Evolutionary conservation across 768 basidiomycete species (phyloP).

Genomic region (Hypholoma fasciculare): DNA sequence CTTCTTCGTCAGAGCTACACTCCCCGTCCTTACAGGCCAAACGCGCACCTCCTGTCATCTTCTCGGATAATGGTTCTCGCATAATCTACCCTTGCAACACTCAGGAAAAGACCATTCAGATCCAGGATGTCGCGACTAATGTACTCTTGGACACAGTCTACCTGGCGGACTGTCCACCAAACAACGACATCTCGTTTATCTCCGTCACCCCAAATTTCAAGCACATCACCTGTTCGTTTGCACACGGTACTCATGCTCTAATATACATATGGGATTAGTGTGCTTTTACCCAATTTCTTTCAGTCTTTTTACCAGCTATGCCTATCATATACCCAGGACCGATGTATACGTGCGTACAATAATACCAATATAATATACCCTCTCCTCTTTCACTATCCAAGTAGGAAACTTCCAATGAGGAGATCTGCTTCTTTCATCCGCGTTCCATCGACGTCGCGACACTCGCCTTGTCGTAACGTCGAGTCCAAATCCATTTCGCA

Average conservation of each 20-base stretch:
- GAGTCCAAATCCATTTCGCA: constrained; percentile 17
- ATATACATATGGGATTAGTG: constrained; percentile 4
- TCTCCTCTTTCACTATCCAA: background rate
- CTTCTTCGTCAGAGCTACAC: background rate
- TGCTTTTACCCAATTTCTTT: background rate
- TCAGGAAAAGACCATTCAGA: constrained; percentile 3
- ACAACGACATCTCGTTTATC: constrained; percentile 1
- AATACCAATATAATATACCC: background rate
- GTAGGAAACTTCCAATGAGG: constrained; percentile 13
- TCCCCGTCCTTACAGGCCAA: background rate
- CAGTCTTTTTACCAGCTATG: background rate
- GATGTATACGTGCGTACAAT: background rate
- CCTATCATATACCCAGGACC: background rate
- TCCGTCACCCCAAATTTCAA: constrained; percentile 5
- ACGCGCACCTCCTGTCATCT: background rate
- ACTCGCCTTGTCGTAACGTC: constrained; percentile 12
- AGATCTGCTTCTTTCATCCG: constrained; percentile 17
- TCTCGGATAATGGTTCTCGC: constrained; percentile 1
- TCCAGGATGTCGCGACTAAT: constrained; percentile 4
- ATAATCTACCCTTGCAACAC: constrained; percentile 1
- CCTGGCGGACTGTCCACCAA: background rate
- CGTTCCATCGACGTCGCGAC: constrained; percentile 13
- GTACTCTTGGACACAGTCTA: background rate
- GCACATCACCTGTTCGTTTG: constrained; percentile 1
- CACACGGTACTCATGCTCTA: background rate